Evolutionary conservation across 495 filamentous ascomycete genomes (phyloP).

Genomic region (Neurospora sp.): DNA sequence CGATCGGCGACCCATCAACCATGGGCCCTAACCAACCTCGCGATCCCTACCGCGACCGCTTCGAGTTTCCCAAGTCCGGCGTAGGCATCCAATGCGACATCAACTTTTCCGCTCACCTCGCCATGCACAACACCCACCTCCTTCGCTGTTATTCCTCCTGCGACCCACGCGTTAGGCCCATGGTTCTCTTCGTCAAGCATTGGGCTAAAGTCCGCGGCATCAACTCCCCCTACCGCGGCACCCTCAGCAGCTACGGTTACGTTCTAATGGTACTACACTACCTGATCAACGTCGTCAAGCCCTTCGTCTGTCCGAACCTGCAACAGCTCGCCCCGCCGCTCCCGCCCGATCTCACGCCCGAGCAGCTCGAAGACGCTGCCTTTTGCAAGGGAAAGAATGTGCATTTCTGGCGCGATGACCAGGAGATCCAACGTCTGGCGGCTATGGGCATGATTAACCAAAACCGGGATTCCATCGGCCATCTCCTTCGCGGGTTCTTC

Average conservation of each 20-base stretch:
- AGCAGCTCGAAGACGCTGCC: slow-evolving; percentile 29
- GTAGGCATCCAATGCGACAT: slow-evolving; percentile 74
- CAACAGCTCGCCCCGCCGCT: slow-evolving; percentile 46
- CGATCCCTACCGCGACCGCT: slow-evolving; percentile 41
- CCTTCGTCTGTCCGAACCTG: slow-evolving; percentile 72
- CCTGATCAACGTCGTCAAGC: slow-evolving; percentile 64
- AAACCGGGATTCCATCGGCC: slow-evolving; percentile 52
- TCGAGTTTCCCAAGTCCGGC: slow-evolving; percentile 61
- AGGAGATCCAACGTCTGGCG: slow-evolving; percentile 46
- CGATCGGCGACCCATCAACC: slow-evolving; percentile 30
- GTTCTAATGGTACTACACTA: slow-evolving; percentile 93
- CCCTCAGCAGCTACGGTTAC: slow-evolving; percentile 77
- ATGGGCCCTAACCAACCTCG: slow-evolving; percentile 38
- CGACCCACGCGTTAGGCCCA: slow-evolving; percentile 59
- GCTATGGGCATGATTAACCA: slow-evolving; percentile 40
- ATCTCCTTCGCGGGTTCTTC: slow-evolving; percentile 66
- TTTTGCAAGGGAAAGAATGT: slow-evolving; percentile 49
- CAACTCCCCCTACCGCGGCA: slow-evolving; percentile 73
- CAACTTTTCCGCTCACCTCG: slow-evolving; percentile 72
- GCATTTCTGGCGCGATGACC: slow-evolving; percentile 59
- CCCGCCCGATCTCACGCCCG: slow-evolving; percentile 26
- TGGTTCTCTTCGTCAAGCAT: slow-evolving; percentile 73
- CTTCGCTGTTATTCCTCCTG: slow-evolving; percentile 67
- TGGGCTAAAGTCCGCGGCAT: slow-evolving; percentile 77
- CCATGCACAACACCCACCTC: slow-evolving; percentile 67